Conservation (phyloP, 2,329 filamentous ascomycete species). For the Colletotrichum spaethianum region DNA sequence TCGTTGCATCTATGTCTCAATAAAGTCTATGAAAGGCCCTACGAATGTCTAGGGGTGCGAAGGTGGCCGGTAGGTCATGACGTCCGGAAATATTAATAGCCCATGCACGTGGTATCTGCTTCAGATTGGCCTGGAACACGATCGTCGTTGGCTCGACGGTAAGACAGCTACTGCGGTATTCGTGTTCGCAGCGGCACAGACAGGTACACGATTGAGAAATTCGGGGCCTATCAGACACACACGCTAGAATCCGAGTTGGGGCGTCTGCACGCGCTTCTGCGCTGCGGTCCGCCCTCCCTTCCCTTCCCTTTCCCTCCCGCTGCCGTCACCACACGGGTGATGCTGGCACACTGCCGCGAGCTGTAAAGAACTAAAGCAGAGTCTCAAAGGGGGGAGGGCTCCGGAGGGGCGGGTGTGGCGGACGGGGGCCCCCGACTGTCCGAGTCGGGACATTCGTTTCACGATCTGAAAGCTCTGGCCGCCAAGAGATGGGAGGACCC, state of each 20-base stretch:
- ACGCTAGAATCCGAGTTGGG: conserved; percentile 6
- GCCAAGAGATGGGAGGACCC: conserved; percentile 40
- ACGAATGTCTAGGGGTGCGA: conserved; percentile 1
- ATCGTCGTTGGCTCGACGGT: neutral
- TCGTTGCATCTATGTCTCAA: conserved; percentile 5
- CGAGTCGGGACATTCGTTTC: conserved; percentile 40
- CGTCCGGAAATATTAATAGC: conserved; percentile 37
- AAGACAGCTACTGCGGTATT: neutral
- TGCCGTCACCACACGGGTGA: neutral
- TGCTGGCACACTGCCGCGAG: neutral
- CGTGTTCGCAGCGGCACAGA: neutral
- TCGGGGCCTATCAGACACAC: conserved; percentile 1
- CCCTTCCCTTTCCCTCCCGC: neutral
- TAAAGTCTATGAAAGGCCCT: neutral
- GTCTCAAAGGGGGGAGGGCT: neutral
- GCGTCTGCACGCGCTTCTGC: neutral
- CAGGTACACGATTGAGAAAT: neutral
- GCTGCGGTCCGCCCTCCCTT: conserved; percentile 24
- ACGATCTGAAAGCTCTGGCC: conserved; percentile 39
- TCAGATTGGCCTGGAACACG: neutral
- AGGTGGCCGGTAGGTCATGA: conserved; percentile 6
- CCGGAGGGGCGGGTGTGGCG: neutral
- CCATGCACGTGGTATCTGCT: conserved; percentile 15
- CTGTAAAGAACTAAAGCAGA: neutral
- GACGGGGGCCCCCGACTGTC: conserved; percentile 19